phyloP scores from a whole-genome alignment of 75 land plant species.

The Adiantum capillusveneris region DNA sequence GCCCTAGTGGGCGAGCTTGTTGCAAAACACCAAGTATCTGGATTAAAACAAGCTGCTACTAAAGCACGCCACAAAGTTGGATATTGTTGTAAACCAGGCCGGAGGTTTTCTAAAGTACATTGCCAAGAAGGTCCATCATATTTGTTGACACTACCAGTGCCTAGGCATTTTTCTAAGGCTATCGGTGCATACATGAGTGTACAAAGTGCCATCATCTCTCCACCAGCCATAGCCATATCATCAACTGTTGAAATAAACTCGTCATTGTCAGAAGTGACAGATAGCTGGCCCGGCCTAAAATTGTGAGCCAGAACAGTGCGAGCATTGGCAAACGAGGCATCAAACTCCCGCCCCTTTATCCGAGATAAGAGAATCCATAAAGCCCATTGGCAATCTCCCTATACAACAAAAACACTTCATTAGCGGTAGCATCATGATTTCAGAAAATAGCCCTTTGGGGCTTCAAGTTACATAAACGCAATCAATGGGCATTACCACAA shows the following conservation, averaged over 20 bases:
- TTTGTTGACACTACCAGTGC: constrained; percentile 70
- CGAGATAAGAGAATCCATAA: constrained; percentile 77
- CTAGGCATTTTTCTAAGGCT: constrained; percentile 74
- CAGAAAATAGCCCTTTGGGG: no score
- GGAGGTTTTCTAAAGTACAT: constrained; percentile 80
- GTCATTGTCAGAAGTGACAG: constrained; percentile 35
- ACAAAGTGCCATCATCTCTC: constrained; percentile 80
- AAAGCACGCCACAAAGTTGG: constrained; percentile 77
- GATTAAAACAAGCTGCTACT: constrained; percentile 54
- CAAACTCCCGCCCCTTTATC: constrained; percentile 77
- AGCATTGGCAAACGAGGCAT: constrained; percentile 86
- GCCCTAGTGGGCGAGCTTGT: constrained; percentile 25
- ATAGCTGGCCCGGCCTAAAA: constrained; percentile 20
- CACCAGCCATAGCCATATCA: constrained; percentile 74
- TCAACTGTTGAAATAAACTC: constrained; percentile 58
- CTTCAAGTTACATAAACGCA: no score
- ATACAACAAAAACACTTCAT: background rate
- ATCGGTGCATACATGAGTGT: constrained; percentile 73
- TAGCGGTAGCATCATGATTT: background rate
- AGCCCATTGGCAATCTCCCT: constrained; percentile 93
- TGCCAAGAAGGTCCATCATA: constrained; percentile 50
- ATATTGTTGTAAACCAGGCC: constrained; percentile 53
- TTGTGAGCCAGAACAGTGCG: constrained; percentile 44
- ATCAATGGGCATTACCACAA: constrained; percentile 47
- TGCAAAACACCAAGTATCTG: constrained; percentile 34